These are phyloP conservation scores for Fomes fomentarius DNA, from an alignment of 1,284 basidiomycete genomes.

Conservation along the genomic window DNA sequence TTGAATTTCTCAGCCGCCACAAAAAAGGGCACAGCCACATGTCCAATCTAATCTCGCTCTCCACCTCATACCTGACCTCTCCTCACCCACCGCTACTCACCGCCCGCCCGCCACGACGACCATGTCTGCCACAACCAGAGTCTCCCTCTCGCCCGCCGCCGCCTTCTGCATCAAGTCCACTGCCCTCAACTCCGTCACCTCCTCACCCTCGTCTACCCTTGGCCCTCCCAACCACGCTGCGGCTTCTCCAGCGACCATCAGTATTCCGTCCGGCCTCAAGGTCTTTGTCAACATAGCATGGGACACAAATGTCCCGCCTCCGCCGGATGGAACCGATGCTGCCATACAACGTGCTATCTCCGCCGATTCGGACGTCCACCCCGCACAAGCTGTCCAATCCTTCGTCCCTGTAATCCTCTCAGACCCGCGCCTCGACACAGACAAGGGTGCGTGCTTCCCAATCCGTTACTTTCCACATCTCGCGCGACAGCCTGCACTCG, in stretches of 20 bases:
- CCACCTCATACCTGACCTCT: background rate
- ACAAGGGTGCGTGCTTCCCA: constrained; percentile 59
- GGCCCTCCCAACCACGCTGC: constrained; percentile 23
- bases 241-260: constrained; percentile 33
- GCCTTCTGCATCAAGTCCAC: constrained; percentile 66
- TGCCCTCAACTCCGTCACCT: constrained; percentile 43
- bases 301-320: constrained; percentile 66
- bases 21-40: background rate
- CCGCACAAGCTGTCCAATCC: constrained; percentile 46
- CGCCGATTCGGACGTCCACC: constrained; percentile 1
- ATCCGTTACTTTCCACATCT: background rate
- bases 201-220: constrained; percentile 15
- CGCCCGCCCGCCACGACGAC: too few species aligned
- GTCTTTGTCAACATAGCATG: constrained; percentile 76
- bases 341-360: constrained; percentile 57
- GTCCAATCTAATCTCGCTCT: too few species aligned
- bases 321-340: constrained; percentile 59
- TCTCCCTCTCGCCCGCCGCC: constrained; percentile 53
- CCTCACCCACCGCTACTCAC: too few species aligned
- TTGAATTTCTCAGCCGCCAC: background rate
- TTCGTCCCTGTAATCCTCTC: constrained; percentile 76
- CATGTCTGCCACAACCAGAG: constrained; percentile 27
- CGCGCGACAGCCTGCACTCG: background rate
- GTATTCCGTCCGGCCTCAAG: constrained; percentile 55
- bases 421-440: constrained; percentile 58